Percentiles rank a stretch among this genome's conserved stretches.
phyloP scores from a whole-genome alignment of 2,329 filamentous ascomycete species.

The Microcyclospora pomicola region DNA sequence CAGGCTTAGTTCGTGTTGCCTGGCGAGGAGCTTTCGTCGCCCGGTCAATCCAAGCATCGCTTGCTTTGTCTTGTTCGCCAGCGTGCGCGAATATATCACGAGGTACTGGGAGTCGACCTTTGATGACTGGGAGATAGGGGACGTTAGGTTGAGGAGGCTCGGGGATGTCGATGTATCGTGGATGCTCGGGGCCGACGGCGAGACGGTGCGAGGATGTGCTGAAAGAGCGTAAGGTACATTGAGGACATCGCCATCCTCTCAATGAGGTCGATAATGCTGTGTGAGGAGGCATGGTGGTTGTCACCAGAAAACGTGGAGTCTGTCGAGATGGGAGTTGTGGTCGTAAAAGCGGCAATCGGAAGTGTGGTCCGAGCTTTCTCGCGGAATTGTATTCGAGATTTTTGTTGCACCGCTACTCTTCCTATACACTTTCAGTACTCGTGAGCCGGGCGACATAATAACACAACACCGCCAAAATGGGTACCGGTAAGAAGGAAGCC shows the following conservation, averaged over 20 bases:
- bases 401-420: background rate
- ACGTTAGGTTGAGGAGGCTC: conserved; percentile 57
- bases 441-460: too few species aligned
- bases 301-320: too few species aligned
- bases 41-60: conserved; percentile 12
- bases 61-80: conserved; percentile 43
- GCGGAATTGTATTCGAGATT: conserved; percentile 1
- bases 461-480: conserved; percentile 44
- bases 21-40: conserved; percentile 9
- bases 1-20: conserved; percentile 19
- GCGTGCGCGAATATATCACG: conserved; percentile 55
- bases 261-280: conserved; percentile 19
- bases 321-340: background rate
- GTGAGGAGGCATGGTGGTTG: conserved; percentile 27
- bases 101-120: conserved; percentile 72
- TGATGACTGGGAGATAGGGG: conserved; percentile 38
- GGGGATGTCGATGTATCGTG: conserved; percentile 73
- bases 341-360: background rate
- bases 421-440: too few species aligned
- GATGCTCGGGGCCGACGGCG: conserved; percentile 67
- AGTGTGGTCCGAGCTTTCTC: background rate
- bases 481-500: conserved; percentile 83
- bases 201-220: conserved; percentile 30
- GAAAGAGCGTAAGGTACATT: conserved; percentile 27
- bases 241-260: conserved; percentile 22